Base-by-base conservation (phyloP, 768 basidiomycete species). In the Lanmaoa rubissima region DNA sequence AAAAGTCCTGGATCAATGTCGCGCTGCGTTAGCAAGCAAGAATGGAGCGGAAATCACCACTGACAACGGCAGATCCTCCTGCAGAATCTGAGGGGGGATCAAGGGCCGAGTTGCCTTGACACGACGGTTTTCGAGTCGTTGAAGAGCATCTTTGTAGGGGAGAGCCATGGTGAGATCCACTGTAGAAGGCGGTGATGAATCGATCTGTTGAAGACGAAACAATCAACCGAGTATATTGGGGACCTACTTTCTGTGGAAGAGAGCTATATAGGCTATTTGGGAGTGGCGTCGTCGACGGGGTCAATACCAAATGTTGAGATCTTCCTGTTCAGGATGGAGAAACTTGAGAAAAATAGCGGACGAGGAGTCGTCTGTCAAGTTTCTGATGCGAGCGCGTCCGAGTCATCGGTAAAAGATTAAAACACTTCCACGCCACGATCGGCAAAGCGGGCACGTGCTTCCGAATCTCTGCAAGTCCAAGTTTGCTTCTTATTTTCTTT, bases 1-100 rank as follows among this genome's bases (percentile, higher is more conserved):
- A 55, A 94, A 76, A 59, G 89, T 88, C 55, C 90, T 94, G 51
- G 13, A 59, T 44, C 45, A 58, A 43, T 49, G 51, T 58, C 24
- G 31, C 4, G 44, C 42, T 45, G 53, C 19, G 40, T 61, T 19
- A 60, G 31, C 32, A 13, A 24, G 42, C 5, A 5, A 45, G 39
- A 21, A 48, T 4, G 21, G 34, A 42, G 10, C 12, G 26, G 5
- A 46, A 5, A 43, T 32, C 6, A 45, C 44, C 16, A 59, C 84
- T 50, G 74, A 91, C 90, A 93, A 74, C 42, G 92, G 92, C n/a
- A 91, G 80, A 72, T 98, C 94, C 72, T 98, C 94, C 62, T 90
- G 89, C 2, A 98, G 81, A 58, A 98, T 96, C 68, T 95, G 94
- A 21, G 94, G 94, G 49, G 94, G 94, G 54, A 98, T 94, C 54